phyloP scores from a whole-genome alignment of 2,329 filamentous ascomycete species.

The Pseudogymnoascus sp. region DNA sequence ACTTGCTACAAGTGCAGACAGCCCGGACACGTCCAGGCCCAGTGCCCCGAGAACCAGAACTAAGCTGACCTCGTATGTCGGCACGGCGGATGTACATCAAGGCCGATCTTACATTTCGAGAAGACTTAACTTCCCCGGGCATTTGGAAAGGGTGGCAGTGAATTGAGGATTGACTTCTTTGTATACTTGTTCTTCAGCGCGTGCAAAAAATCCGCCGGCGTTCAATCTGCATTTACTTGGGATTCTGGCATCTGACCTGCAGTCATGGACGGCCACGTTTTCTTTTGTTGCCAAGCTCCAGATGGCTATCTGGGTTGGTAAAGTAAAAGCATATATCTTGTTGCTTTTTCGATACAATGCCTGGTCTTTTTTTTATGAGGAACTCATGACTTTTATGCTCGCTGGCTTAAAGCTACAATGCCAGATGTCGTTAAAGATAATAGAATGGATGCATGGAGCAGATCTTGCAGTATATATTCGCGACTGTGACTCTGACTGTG shows the following conservation, averaged over 20 bases:
- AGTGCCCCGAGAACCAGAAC: constrained; percentile 63
- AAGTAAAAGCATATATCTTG: constrained; percentile 9
- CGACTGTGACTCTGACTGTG: no score
- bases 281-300: constrained; percentile 2
- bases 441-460: constrained; percentile 10
- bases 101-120: constrained; percentile 17
- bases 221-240: constrained; percentile 12
- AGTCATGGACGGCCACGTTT: constrained; percentile 5
- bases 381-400: constrained; percentile 10
- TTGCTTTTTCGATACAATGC: constrained; percentile 3
- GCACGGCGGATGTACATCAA: constrained; percentile 16
- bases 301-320: constrained; percentile 10
- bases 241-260: constrained; percentile 10
- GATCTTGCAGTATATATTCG: background rate
- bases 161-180: constrained; percentile 14
- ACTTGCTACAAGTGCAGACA: constrained; percentile 96
- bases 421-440: constrained; percentile 10
- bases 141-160: constrained; percentile 14
- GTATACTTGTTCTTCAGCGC: constrained; percentile 14
- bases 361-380: constrained; percentile 6
- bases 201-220: constrained; percentile 11
- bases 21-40: constrained; percentile 82
- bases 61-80: constrained; percentile 35
- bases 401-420: constrained; percentile 11
- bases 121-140: constrained; percentile 13